These are phyloP conservation scores for Gamarada debralockiae DNA, from an alignment of 495 filamentous ascomycete species.

Conservation along the genomic window DNA sequence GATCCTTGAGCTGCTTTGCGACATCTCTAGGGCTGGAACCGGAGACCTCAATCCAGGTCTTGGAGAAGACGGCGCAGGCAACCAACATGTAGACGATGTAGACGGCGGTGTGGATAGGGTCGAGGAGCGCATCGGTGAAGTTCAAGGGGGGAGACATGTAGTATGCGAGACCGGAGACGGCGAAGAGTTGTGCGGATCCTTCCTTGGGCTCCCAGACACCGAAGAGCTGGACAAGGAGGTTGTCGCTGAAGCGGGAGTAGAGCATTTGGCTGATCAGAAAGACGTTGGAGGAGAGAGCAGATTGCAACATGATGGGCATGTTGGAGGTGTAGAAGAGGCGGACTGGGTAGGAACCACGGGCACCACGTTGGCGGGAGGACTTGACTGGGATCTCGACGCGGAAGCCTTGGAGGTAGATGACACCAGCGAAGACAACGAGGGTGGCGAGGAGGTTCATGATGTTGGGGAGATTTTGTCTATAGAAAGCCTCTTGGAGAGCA, in stretches of 20 bases:
- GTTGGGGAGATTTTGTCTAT: conserved; percentile 98
- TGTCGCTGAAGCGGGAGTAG: conserved; percentile 96
- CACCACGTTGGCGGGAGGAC: conserved; percentile 96
- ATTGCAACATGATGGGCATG: conserved; percentile 99
- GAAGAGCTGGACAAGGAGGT: conserved; percentile 92
- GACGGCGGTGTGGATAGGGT: conserved; percentile 93
- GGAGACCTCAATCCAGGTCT: conserved; percentile 99
- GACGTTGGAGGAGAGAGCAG: conserved; percentile 95
- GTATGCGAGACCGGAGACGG: conserved; percentile 89
- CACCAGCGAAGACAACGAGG: conserved; percentile 86
- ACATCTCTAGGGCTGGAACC: conserved; percentile 97
- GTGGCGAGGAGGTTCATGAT: conserved; percentile 98
- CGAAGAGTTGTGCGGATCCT: conserved; percentile 91
- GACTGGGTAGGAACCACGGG: conserved; percentile 80
- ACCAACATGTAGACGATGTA: conserved; percentile 97
- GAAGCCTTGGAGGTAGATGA: conserved; percentile 99
- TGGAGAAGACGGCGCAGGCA: conserved; percentile 97
- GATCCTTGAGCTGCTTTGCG: conserved; percentile 99
- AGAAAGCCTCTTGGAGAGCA: conserved; percentile 96
- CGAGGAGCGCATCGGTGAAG: conserved; percentile 92
- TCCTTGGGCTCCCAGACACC: conserved; percentile 98
- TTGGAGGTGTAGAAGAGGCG: conserved; percentile 85
- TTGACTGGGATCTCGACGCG: conserved; percentile 99
- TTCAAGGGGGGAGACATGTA: conserved; percentile 99
- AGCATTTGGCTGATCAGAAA: conserved; percentile 99